Conservation (phyloP, 2,329 filamentous ascomycete genomes). For the Aspergillus sp. region DNA sequence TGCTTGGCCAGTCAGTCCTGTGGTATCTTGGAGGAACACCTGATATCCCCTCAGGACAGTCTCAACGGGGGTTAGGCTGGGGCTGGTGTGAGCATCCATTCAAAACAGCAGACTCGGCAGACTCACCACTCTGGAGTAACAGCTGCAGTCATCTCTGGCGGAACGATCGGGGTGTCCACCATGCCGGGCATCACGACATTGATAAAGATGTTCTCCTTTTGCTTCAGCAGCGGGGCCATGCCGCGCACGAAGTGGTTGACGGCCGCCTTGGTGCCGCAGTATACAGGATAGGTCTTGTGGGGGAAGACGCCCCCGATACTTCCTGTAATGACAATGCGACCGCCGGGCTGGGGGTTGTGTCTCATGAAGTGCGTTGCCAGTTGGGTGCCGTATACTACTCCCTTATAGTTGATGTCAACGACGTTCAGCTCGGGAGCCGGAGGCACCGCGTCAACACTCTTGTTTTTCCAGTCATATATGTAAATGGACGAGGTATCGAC, state of each 20-base stretch:
- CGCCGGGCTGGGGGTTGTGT: constrained; percentile 46
- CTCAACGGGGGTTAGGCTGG: constrained; percentile 40
- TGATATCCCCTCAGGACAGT: constrained; percentile 50
- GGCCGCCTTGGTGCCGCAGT: constrained; percentile 53
- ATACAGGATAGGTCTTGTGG: constrained; percentile 48
- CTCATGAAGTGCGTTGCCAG: constrained; percentile 56
- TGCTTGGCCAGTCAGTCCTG: constrained; percentile 42
- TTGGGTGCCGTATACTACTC: constrained; percentile 51
- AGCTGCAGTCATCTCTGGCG: constrained; percentile 45
- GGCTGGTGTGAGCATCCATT: neutral
- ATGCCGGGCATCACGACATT: constrained; percentile 52
- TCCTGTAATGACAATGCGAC: constrained; percentile 47
- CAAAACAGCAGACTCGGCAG: no score
- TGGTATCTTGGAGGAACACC: constrained; percentile 47
- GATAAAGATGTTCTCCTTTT: constrained; percentile 50
- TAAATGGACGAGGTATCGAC: constrained; percentile 49
- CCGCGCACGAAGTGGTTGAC: constrained; percentile 45
- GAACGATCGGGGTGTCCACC: constrained; percentile 48
- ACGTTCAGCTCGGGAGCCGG: constrained; percentile 46
- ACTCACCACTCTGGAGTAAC: constrained; percentile 35
- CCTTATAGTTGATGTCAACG: constrained; percentile 54
- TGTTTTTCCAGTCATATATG: constrained; percentile 38
- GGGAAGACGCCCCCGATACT: constrained; percentile 48
- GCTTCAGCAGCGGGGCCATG: constrained; percentile 39
- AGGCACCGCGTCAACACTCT: constrained; percentile 36